Base-by-base conservation (phyloP, 164 flowering plant genomes). In the Macadamia integrifolia region DNA sequence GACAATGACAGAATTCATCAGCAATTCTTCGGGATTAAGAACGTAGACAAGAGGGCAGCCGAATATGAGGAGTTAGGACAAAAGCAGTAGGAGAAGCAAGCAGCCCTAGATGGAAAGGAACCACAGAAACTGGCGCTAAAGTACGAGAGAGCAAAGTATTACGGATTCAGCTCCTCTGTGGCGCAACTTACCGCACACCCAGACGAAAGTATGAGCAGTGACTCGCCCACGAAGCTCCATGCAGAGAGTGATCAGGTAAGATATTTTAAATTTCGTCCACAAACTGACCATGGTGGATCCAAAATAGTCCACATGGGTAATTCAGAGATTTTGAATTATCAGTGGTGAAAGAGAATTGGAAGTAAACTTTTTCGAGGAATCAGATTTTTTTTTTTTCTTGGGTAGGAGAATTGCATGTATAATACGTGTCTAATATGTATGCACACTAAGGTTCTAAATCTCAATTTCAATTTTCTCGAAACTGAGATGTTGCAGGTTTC, bases 211-310 rank as follows among this genome's bases (percentile, higher is more conserved):
- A 9, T 46, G 50, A 9, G 50, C 50, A 46, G 9, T 31, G 71
- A 64, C 14, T 13, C 68, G 14, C 55, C 76, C 70, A 66, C 61
- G 56, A 57, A 28, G 69, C 65, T 58, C 81, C 7, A 62, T 77
- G 46, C 78, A 77, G 35, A 80, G 76, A 71, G 78, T 71, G 60
- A 72, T 83, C 59, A 82, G 52, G 66, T 81, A 83, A 35, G 84
- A 82, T 40, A 66, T 80, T 28, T 74, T 86, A 1, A 82, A 71
- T 65, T 66, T 78, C 46, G 64, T 77, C 61, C 74, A 82, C 10
- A 79, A 75, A 76, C 65, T 82, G 72, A 65, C 81, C 14, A 58
- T 64, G 9, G 79, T 65, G 30, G 71, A 68, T 14, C 60, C 67
- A 58, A 67, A 74, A 62, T 65, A 77, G 28, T 43, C 72, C 44